Base-by-base conservation (phyloP, 495 filamentous ascomycete genomes). In the Penicillium maclennaniae region DNA sequence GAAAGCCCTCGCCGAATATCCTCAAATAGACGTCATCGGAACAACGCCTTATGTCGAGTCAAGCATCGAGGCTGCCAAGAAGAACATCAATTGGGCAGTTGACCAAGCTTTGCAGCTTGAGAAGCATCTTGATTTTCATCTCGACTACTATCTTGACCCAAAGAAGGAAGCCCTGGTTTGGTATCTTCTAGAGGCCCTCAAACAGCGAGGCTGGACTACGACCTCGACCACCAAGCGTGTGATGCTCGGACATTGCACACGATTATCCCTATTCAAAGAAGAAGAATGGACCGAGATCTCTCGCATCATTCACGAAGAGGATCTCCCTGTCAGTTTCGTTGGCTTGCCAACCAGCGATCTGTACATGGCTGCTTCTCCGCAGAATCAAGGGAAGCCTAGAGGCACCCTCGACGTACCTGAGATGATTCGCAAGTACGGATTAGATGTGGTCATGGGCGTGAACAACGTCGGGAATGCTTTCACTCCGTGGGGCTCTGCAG, bases 401-500 rank as follows among this genome's bases (percentile, higher is more conserved):
- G 85, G 83, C 1, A 89, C 87, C 3, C 68, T 91, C 9, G 78
- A 79, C 17, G 71, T 89, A 6, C 76, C 80, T 1, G 70, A 82
- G 1, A 73, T 91, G 78, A 87, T 90, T 26, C 69, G 75, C 37
- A 68, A 81, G 21, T 72, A 87, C 54, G 72, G 69, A 0, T 60
- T 90, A 3, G 73, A 83, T 44, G 84, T 75, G 1, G 79, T 83
- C 9, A 74, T 89, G 2, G 80, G 84, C 1, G 75, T 89, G n/a
- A 89, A 89, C 56, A 91, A 91, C 54, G 81, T 90, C 16, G 87
- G 86, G 2, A 90, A 91, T 66, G 83, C 87, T 0, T 89, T 91
- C 56, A 89, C 88, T 9, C 88, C 87, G 0, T 83, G 85, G 55
- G 87, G 87, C 0, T 80, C 70, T n/a, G 80, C 77, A n/a, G 88